phyloP scores from a whole-genome alignment of 805 yeast species.

The Candida montana region DNA sequence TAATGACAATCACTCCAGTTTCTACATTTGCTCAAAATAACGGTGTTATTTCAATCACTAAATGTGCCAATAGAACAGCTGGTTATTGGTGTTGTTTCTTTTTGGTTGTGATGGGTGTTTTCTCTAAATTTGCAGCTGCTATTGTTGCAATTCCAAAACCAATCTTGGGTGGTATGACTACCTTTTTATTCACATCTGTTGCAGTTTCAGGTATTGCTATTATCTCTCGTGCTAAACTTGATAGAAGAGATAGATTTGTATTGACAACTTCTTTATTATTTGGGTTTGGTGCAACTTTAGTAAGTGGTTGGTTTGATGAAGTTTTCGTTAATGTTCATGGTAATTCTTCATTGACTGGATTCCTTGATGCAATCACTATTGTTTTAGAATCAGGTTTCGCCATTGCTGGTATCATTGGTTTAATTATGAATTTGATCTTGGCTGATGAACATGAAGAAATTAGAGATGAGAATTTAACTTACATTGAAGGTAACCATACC shows the following conservation, averaged over 20 bases:
- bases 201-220: constrained; percentile 71
- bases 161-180: constrained; percentile 87
- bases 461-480: constrained; percentile 11
- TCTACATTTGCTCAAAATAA: constrained; percentile 93
- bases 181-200: constrained; percentile 69
- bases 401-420: constrained; percentile 59
- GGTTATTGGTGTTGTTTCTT: constrained; percentile 82
- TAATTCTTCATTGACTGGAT: constrained; percentile 52
- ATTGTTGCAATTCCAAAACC: constrained; percentile 75
- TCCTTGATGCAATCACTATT: constrained; percentile 59
- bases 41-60: constrained; percentile 89
- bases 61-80: constrained; percentile 79
- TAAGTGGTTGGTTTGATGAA: constrained; percentile 57
- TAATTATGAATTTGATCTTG: constrained; percentile 52
- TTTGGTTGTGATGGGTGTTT: constrained; percentile 79
- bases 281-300: constrained; percentile 64
- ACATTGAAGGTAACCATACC: constrained; percentile 15
- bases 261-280: constrained; percentile 57
- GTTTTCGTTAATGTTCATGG: constrained; percentile 62
- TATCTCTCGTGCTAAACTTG: constrained; percentile 47
- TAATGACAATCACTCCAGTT: constrained; percentile 84
- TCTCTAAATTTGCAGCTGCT: constrained; percentile 87
- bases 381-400: constrained; percentile 75
- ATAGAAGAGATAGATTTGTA: constrained; percentile 70
- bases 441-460: constrained; percentile 26